These are phyloP conservation scores for Mrakiaceae sp. DNA, from an alignment of 1,284 basidiomycete species.

Conservation along the genomic window DNA sequence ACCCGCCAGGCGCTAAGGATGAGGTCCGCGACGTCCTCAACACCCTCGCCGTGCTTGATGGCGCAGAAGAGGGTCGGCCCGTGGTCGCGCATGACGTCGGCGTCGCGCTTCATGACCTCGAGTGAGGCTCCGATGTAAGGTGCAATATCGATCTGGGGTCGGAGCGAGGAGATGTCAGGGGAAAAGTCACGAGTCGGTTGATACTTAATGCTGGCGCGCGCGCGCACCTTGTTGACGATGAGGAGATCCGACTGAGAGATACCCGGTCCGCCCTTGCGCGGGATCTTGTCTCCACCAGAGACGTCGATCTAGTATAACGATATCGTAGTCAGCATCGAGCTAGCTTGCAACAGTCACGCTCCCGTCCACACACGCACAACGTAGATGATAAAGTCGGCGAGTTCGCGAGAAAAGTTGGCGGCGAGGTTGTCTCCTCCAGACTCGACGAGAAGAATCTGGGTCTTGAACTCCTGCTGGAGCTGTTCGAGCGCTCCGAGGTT, in stretches of 20 bases:
- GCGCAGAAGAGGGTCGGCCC: constrained; percentile 90
- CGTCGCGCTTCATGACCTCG: constrained; percentile 87
- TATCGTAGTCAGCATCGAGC: constrained; percentile 13
- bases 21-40: constrained; percentile 71
- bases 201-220: background rate
- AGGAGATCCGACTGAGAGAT: constrained; percentile 75
- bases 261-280: constrained; percentile 92
- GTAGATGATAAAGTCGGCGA: constrained; percentile 96
- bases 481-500: constrained; percentile 92
- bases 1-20: constrained; percentile 77
- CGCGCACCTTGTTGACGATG: constrained; percentile 79
- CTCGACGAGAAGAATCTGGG: constrained; percentile 82
- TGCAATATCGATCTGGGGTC: constrained; percentile 76
- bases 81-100: constrained; percentile 77
- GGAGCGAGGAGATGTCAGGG: background rate
- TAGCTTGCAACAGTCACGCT: constrained; percentile 6
- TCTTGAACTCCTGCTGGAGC: constrained; percentile 78
- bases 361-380: constrained; percentile 46
- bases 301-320: constrained; percentile 40
- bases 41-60: constrained; percentile 65
- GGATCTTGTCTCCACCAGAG: constrained; percentile 92
- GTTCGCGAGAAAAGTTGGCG: constrained; percentile 91
- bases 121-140: constrained; percentile 86
- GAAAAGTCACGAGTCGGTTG: constrained; percentile 6
- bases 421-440: constrained; percentile 91